Base-by-base conservation (phyloP, 2,329 filamentous ascomycete species). In the Fusarium chlamydosporum region DNA sequence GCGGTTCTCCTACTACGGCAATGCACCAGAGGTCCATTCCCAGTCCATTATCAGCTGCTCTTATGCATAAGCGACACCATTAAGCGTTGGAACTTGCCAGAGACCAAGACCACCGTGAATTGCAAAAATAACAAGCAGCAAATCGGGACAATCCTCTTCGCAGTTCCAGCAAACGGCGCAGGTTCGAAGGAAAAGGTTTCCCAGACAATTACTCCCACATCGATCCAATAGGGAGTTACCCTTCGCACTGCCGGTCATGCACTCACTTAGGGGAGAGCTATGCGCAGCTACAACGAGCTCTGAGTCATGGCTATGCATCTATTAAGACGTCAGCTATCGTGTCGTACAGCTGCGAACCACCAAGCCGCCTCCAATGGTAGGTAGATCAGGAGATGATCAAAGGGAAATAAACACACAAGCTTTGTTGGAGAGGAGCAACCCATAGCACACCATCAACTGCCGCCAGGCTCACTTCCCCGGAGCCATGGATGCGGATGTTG, bases 231-330 rank as follows among this genome's bases (percentile, higher is more conserved):
- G 56, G 71, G 56, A 60, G 46, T 40, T 73, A 70, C 56, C 68
- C 62, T 60, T 58, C 27, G 61, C 61, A 62, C 58, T 68, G 55
- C 67, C 67, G 57, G 55, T 48, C 50, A 65, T 70, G 52, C 56
- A 71, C 50, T 62, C 66, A 67, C 62, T 67, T 65, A 65, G 55
- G 53, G 26, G 47, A 51, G 26, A 51, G 48, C 47, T 51, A 47
- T 56, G 35, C 45, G 41, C 55, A 69, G 54, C 46, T 43, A 41
- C 35, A 16, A 56, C 45, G 43, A 55, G 52, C 55, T 63, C 57
- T 67, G 72, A 74, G 70, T 74, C 72, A 72, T 74, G 68, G 43
- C 64, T 54, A 61, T 68, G 70, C 65, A 50, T 60, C 56, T 56
- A 46, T 65, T 54, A 58, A 68, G 59, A 57, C 56, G 61, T 72